These are phyloP conservation scores for Asterella californica DNA, from an alignment of 225 moss, liverwort and hornwort species.

Conservation along the genomic window DNA sequence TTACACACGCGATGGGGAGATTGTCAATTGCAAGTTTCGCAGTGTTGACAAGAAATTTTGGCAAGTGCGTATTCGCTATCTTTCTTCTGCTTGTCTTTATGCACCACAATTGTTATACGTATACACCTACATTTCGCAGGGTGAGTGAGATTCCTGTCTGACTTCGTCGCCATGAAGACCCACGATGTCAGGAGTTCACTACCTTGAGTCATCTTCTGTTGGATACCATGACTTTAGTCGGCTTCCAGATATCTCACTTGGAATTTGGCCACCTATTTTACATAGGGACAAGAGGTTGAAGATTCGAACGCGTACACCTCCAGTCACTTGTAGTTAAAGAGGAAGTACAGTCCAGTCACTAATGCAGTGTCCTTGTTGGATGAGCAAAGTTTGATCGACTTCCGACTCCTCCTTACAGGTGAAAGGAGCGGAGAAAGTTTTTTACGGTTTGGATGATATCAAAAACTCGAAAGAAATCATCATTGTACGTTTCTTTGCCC, in stretches of 20 bases:
- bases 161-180: not conserved
- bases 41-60: constrained; percentile 72
- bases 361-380: not conserved
- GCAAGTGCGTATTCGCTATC: constrained; percentile 39
- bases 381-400: not conserved
- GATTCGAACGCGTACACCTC: too few relatives aligned
- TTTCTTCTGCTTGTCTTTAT: not conserved
- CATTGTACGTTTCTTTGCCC: constrained; percentile 50
- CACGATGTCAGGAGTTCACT: too few relatives aligned
- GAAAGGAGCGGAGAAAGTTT: constrained; percentile 69
- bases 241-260: too few relatives aligned
- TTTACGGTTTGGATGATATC: constrained; percentile 92
- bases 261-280: too few relatives aligned
- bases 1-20: constrained; percentile 74
- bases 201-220: too few relatives aligned
- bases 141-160: not conserved
- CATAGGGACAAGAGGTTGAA: too few relatives aligned
- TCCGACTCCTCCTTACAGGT: constrained; percentile 41
- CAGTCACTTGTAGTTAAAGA: not conserved
- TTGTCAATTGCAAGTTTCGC: constrained; percentile 92
- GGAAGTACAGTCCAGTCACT: not conserved
- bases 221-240: too few relatives aligned
- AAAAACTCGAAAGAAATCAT: constrained; percentile 74
- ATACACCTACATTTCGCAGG: not conserved
- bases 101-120: too few relatives aligned